phyloP scores from a whole-genome alignment of 2,329 filamentous ascomycete species.

The Ramichloridium luteum region DNA sequence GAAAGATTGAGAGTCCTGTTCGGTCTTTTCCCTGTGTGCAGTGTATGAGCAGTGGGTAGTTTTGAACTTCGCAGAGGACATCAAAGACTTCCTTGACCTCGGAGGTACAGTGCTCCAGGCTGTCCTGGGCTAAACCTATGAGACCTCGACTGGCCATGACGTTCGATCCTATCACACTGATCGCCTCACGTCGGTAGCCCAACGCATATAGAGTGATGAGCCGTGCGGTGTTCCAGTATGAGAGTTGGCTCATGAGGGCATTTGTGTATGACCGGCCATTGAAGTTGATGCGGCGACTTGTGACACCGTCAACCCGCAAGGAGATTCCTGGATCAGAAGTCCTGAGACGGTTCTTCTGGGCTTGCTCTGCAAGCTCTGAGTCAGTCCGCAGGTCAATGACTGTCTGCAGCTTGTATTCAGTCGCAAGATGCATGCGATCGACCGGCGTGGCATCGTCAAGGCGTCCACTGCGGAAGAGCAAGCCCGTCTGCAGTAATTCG shows the following conservation, averaged over 20 bases:
- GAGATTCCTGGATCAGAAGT: slow-evolving; percentile 33
- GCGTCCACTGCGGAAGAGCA: slow-evolving; percentile 20
- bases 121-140: slow-evolving; percentile 55
- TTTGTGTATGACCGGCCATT: slow-evolving; percentile 61
- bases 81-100: slow-evolving; percentile 47
- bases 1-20: slow-evolving; percentile 57
- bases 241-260: slow-evolving; percentile 54
- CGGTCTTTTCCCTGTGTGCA: slow-evolving; percentile 87
- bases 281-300: slow-evolving; percentile 57
- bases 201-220: slow-evolving; percentile 51
- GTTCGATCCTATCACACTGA: slow-evolving; percentile 54
- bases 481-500: slow-evolving; percentile 22
- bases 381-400: slow-evolving; percentile 71
- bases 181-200: slow-evolving; percentile 57
- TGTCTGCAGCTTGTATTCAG: slow-evolving; percentile 53
- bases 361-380: slow-evolving; percentile 34
- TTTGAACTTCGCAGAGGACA: slow-evolving; percentile 34
- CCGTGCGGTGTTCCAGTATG: slow-evolving; percentile 53
- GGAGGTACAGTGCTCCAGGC: slow-evolving; percentile 52
- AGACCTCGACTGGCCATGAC: slow-evolving; percentile 64
- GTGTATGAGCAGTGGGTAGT: slow-evolving; percentile 59
- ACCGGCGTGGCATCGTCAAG: slow-evolving; percentile 57
- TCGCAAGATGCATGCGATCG: slow-evolving; percentile 49
- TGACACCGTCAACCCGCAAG: slow-evolving; percentile 49
- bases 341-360: slow-evolving; percentile 45